Evolutionary conservation across 2,329 filamentous ascomycete species (phyloP).

Genomic region (Fusarium hainanense): DNA sequence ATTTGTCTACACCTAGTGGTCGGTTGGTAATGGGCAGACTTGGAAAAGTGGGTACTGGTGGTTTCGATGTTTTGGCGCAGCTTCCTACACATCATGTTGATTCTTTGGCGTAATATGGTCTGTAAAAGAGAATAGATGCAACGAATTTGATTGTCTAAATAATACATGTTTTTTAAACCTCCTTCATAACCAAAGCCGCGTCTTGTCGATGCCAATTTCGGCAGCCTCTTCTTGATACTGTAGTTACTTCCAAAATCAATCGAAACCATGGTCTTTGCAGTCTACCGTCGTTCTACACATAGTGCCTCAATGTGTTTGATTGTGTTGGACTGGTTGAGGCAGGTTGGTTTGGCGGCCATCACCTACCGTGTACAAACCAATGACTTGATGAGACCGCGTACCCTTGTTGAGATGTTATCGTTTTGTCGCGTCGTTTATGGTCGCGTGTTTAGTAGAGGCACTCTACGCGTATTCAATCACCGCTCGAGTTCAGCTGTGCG

Average conservation of each 20-base stretch:
- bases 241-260: not conserved
- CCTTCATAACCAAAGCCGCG: not conserved
- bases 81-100: slow-evolving; percentile 63
- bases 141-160: slow-evolving; percentile 26
- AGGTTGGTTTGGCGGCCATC: not conserved
- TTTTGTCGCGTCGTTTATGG: not conserved
- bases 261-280: not conserved
- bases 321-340: not conserved
- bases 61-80: slow-evolving; percentile 84
- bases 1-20: slow-evolving; percentile 84
- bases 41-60: slow-evolving; percentile 86
- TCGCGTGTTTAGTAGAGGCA: not conserved
- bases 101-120: slow-evolving; percentile 45
- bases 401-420: not conserved
- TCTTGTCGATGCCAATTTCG: not conserved
- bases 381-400: not conserved
- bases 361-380: not conserved
- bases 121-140: slow-evolving; percentile 37
- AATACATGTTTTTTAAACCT: slow-evolving; percentile 7
- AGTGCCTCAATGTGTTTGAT: not conserved
- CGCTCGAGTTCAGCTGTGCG: fast-evolving
- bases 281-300: not conserved
- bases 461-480: not conserved
- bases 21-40: slow-evolving; percentile 88
- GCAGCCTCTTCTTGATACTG: not conserved